Base-by-base conservation (phyloP, 305 asterid genomes). In the Lippia alba region DNA sequence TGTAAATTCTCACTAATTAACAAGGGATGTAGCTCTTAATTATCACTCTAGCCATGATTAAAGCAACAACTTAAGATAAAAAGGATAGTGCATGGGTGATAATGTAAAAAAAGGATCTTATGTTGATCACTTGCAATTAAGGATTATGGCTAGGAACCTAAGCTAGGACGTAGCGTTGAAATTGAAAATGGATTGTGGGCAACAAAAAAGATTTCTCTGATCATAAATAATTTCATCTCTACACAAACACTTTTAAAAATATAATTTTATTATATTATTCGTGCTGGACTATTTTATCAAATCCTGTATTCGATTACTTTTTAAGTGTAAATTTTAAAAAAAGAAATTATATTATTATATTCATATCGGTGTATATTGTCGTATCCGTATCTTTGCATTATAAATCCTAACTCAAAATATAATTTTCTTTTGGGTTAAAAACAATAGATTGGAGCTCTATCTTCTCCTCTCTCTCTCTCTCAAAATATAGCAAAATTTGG, bases 61-160 rank as follows among this genome's bases (percentile, higher is more conserved):
- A 55, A 55, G 60, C 60, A 55, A 20, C 58, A 55, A 20, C n/a
- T 53, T 41, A 63, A 64, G 56, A 39, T 12, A 49, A 12, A 66
- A 49, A 36, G 20, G 6, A 56, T 3, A 49, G 7, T 20, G 12
- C 30, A 24, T 24, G 32, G 45, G 41, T 64, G 61, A 51, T 12
- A 66, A 73, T 73, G 36, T 33, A 12, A 24, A 24, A 24, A 57
- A 14, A 46, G 46, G 33, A 48, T 33, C 49, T 46, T 36, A 33
- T 73, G 56, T 48, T 45, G 17, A 67, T 40, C 59, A 40, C 46
- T 33, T 51, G 8, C 45, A 64, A 64, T 64, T 50, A 19, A 62
- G 15, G 34, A 75, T 62, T 39, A 68, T 74, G 55, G 70, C 70
- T 67, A 62, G 48, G 14, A 30, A 50, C 64, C 60, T 53, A 40